These are phyloP conservation scores for Lotus japonicus DNA, from an alignment of 306 rosid genomes.

Conservation along the genomic window DNA sequence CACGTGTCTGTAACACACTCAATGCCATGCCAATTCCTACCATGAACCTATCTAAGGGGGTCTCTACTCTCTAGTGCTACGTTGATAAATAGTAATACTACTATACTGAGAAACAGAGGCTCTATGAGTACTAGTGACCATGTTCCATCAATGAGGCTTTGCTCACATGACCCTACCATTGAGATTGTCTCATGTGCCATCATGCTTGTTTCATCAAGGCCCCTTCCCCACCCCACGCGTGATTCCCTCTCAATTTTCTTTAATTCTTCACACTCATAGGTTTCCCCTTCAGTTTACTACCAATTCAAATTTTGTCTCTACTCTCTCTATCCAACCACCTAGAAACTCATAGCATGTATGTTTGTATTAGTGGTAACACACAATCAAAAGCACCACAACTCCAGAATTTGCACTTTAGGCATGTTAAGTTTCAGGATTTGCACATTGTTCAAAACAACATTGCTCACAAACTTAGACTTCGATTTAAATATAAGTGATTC, in stretches of 20 bases:
- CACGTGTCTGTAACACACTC: constrained; percentile 27
- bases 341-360: too few species aligned
- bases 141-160: background rate
- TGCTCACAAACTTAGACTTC: too few species aligned
- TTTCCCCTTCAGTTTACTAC: background rate
- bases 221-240: constrained; percentile 39
- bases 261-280: background rate
- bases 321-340: constrained; percentile 4
- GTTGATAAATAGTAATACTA: background rate
- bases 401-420: too few species aligned
- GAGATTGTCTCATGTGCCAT: constrained; percentile 24
- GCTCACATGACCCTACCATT: constrained; percentile 33
- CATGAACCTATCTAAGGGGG: background rate
- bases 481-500: too few species aligned
- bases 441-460: too few species aligned
- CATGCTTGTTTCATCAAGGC: background rate
- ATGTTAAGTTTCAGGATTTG: too few species aligned
- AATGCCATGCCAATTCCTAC: background rate
- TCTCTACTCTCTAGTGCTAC: too few species aligned
- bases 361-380: too few species aligned
- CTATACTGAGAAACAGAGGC: background rate
- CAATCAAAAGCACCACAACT: too few species aligned
- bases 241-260: constrained; percentile 35
- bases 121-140: background rate
- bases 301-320: constrained; percentile 21